Percentiles rank a stretch among this genome's conserved stretches.
Evolutionary conservation across 208 protist species (phyloP).

Genomic region (Borovskyia barvae): DNA sequence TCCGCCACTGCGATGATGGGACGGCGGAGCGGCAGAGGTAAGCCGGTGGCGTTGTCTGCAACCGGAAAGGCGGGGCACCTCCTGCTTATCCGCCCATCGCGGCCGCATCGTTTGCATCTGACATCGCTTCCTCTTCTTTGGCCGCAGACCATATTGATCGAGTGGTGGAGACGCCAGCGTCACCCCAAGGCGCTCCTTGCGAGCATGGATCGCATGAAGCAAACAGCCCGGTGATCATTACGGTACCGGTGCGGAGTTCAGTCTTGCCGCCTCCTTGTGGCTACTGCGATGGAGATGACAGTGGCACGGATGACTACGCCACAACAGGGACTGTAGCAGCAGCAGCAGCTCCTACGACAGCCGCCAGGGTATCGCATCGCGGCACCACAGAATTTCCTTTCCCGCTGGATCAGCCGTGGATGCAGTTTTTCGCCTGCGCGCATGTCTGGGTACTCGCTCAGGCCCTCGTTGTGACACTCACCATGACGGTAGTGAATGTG

Average conservation of each 20-base stretch:
- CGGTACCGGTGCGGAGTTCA: not conserved
- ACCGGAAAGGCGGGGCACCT: not conserved
- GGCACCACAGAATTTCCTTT: not conserved
- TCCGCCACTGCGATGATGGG: no score
- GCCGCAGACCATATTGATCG: no score
- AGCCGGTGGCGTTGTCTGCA: no score
- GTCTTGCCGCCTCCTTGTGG: no score
- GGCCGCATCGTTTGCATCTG: not conserved
- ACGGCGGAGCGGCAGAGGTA: no score
- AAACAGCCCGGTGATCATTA: no score
- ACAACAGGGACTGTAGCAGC: not conserved
- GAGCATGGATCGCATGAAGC: not conserved
- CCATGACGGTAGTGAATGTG: conserved; percentile 40
- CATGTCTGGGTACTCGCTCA: conserved; percentile 64
- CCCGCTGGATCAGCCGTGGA: conserved; percentile 1
- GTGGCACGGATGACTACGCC: not conserved
- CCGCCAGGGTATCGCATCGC: not conserved
- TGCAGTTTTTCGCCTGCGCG: conserved; percentile 23
- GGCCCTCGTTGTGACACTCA: conserved; percentile 40
- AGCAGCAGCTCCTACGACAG: not conserved
- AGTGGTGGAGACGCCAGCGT: no score
- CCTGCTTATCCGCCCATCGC: not conserved
- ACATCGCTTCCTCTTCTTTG: not conserved
- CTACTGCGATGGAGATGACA: not conserved
- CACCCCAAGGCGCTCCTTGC: no score